Evolutionary conservation across 176 grass and related monocot species (phyloP).

Genomic region (Bonia amplexicaulis): DNA sequence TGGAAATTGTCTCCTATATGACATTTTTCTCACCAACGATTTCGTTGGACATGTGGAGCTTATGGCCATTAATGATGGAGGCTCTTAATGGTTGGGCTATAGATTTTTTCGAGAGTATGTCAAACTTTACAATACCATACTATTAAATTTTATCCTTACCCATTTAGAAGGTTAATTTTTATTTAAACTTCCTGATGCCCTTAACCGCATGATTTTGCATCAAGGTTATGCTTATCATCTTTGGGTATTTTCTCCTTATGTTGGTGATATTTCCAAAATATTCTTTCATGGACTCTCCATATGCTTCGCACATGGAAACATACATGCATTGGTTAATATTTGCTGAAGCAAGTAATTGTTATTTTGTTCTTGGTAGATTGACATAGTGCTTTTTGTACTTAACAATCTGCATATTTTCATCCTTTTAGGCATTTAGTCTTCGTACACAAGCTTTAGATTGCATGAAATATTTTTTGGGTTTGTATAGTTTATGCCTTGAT

Average conservation of each 20-base stretch:
- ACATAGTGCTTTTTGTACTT: background rate
- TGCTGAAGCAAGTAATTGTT: background rate
- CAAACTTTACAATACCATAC: background rate
- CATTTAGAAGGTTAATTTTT: background rate
- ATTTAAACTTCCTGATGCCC: background rate
- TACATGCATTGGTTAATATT: background rate
- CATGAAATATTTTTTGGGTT: background rate
- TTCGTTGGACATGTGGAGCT: slow-evolving; percentile 87
- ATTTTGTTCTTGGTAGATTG: slow-evolving; percentile 3
- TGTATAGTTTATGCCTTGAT: background rate
- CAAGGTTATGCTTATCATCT: background rate
- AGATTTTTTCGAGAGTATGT: slow-evolving; percentile 93
- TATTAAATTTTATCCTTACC: background rate
- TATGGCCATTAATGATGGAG: slow-evolving; percentile 85
- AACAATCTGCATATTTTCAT: background rate
- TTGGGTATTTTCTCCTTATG: background rate
- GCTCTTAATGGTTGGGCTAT: slow-evolving; percentile 86
- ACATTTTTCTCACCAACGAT: slow-evolving; percentile 86
- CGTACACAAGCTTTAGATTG: background rate
- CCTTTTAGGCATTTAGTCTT: background rate
- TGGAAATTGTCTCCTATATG: slow-evolving; percentile 93
- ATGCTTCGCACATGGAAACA: background rate
- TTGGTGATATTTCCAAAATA: background rate
- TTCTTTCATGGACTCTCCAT: background rate
- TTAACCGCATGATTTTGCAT: background rate